Conservation (phyloP, 164 flowering plant genomes). For the Warburgia ugandensis region DNA sequence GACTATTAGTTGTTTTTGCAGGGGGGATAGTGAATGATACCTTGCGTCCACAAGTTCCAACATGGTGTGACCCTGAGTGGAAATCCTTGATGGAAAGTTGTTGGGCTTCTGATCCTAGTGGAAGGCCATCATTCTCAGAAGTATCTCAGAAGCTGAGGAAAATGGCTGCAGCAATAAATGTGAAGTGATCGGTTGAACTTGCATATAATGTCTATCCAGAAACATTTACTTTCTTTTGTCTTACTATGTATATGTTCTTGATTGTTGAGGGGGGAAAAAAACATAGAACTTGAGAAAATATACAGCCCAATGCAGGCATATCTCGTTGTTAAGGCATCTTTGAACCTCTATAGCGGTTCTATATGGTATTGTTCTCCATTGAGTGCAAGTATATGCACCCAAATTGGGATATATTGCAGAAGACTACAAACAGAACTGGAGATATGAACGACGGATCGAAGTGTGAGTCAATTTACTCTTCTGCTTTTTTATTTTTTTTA, state of each 20-base stretch:
- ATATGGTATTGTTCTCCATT: constrained; percentile 16
- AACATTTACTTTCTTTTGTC: constrained; percentile 11
- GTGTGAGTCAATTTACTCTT: constrained; percentile 27
- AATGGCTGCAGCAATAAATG: constrained; percentile 33
- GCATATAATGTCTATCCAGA: constrained; percentile 4
- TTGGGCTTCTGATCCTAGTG: constrained; percentile 34
- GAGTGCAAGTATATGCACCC: constrained; percentile 17
- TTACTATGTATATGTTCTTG: constrained; percentile 14
- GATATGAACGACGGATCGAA: constrained; percentile 16
- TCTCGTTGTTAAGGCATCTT: constrained; percentile 16
- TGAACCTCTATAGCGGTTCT: constrained; percentile 18
- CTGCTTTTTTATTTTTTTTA: neutral
- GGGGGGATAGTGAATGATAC: too few species aligned
- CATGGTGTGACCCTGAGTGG: constrained; percentile 42
- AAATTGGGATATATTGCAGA: constrained; percentile 9
- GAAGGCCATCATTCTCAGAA: constrained; percentile 37
- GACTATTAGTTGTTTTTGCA: too few species aligned
- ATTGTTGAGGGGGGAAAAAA: constrained; percentile 14
- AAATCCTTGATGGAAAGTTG: constrained; percentile 44
- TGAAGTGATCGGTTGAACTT: constrained; percentile 12
- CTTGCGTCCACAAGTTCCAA: constrained; percentile 35
- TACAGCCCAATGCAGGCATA: constrained; percentile 17
- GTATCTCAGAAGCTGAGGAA: constrained; percentile 30
- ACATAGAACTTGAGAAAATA: constrained; percentile 14
- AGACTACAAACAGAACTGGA: constrained; percentile 13